Conservation (phyloP, 2,329 filamentous ascomycete species). For the Diplodia corticola region DNA sequence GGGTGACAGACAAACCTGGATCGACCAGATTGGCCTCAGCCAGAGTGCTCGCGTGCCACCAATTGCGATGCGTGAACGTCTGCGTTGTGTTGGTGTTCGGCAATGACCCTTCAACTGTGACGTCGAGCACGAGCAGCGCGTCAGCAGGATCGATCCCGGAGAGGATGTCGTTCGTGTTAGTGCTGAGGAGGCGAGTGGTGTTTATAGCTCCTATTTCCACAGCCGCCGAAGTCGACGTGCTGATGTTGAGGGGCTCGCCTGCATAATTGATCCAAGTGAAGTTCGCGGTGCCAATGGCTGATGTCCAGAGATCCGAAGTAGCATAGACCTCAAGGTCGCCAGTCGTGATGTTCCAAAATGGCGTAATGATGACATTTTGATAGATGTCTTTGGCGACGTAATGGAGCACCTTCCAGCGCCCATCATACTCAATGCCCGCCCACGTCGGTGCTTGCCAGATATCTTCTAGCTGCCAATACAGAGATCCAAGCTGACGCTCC, state of each 20-base stretch:
- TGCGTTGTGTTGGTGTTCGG: conserved; percentile 46
- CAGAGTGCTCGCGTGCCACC: conserved; percentile 51
- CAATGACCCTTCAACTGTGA: conserved; percentile 48
- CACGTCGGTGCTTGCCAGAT: conserved; percentile 66
- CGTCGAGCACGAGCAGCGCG: conserved; percentile 47
- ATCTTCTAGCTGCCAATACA: conserved; percentile 68
- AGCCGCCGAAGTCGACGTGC: conserved; percentile 33
- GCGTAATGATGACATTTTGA: conserved; percentile 59
- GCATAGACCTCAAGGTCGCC: conserved; percentile 56
- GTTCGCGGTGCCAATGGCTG: conserved; percentile 48
- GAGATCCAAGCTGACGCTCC: conserved; percentile 58
- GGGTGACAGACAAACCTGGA: conserved; percentile 47
- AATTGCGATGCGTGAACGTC: conserved; percentile 53
- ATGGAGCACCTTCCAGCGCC: conserved; percentile 63
- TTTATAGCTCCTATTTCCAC: conserved; percentile 56
- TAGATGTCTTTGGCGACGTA: conserved; percentile 61
- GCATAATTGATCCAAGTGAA: conserved; percentile 55
- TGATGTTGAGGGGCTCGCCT: conserved; percentile 47
- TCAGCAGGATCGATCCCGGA: conserved; percentile 36
- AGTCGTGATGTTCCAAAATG: conserved; percentile 55
- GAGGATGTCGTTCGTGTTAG: conserved; percentile 41
- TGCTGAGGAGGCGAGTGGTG: conserved; percentile 49
- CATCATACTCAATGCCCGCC: conserved; percentile 64
- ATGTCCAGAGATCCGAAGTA: conserved; percentile 59
- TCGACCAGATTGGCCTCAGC: conserved; percentile 50